phyloP scores from a whole-genome alignment of 2,329 filamentous ascomycete genomes.

The Furcasterigmium furcatum region DNA sequence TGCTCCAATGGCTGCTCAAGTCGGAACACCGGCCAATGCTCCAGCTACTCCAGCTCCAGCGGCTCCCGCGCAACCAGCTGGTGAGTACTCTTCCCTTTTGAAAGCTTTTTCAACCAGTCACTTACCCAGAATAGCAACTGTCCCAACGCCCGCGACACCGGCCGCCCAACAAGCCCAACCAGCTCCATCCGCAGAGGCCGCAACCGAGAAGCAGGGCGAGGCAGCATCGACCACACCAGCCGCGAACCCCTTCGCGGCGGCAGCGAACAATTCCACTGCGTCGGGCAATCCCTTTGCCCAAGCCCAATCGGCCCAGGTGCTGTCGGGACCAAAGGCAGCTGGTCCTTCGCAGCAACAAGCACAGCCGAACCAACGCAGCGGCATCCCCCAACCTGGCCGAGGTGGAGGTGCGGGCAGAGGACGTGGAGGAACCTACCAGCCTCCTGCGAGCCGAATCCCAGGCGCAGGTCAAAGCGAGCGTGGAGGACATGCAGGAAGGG shows the following conservation, averaged over 20 bases:
- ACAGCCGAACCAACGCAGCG: slow-evolving; percentile 13
- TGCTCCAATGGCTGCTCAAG: slow-evolving; percentile 6
- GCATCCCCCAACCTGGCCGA: slow-evolving; percentile 38
- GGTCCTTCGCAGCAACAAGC: slow-evolving; percentile 20
- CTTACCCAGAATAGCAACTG: not conserved
- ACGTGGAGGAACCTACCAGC: slow-evolving; percentile 31
- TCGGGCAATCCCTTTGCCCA: slow-evolving; percentile 5
- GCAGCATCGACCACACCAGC: not conserved
- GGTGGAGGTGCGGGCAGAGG: slow-evolving; percentile 28
- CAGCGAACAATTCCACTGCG: not conserved
- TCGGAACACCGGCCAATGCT: not conserved
- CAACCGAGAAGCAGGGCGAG: not conserved
- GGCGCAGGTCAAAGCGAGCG: slow-evolving; percentile 28
- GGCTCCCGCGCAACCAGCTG: slow-evolving; percentile 1
- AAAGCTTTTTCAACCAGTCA: too few species aligned
- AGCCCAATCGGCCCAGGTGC: slow-evolving; percentile 9
- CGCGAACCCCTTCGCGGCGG: slow-evolving; percentile 9
- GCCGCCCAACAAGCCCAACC: slow-evolving; percentile 5
- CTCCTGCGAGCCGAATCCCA: slow-evolving; percentile 30
- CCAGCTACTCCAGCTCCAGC: slow-evolving; percentile 3
- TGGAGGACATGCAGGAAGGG: slow-evolving; percentile 23
- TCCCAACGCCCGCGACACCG: not conserved
- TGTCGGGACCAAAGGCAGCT: slow-evolving; percentile 14
- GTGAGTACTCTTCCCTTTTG: too few species aligned
- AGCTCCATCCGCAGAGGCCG: slow-evolving; percentile 3